Evolutionary conservation across 805 yeast genomes (phyloP).

Genomic region (Citeromyces nyonsensis): DNA sequence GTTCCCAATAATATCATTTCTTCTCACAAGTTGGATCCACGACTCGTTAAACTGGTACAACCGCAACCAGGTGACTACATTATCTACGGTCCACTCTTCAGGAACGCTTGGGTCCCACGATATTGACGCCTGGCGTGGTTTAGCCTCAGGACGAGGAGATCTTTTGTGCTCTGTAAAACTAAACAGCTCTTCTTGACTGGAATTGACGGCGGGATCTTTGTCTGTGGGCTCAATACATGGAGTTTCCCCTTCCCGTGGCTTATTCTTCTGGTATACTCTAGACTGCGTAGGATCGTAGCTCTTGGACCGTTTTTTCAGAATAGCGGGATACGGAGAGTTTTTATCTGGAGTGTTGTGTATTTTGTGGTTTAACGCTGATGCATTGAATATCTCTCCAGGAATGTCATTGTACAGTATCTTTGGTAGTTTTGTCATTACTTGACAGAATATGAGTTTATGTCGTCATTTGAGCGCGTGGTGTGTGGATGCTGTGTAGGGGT

Average conservation of each 20-base stretch:
- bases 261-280: no score
- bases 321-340: slow-evolving; percentile 11
- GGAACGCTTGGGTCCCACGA: slow-evolving; percentile 37
- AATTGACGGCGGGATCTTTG: no score
- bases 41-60: slow-evolving; percentile 51
- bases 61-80: slow-evolving; percentile 56
- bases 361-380: slow-evolving; percentile 9
- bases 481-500: no score
- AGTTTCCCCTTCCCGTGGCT: no score
- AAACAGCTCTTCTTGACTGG: no score
- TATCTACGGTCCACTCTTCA: slow-evolving; percentile 56
- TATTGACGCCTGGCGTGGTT: slow-evolving; percentile 7
- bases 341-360: slow-evolving; percentile 5
- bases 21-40: slow-evolving; percentile 58
- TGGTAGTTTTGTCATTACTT: slow-evolving; percentile 6
- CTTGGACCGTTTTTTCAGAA: background rate
- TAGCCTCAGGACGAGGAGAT: background rate
- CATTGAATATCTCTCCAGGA: slow-evolving; percentile 11
- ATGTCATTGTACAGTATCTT: slow-evolving; percentile 13
- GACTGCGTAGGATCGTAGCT: no score
- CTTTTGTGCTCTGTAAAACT: no score
- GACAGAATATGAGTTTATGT: no score
- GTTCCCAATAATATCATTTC: slow-evolving; percentile 43
- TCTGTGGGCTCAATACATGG: no score
- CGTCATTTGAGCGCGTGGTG: no score